Conservation (phyloP, 2,329 filamentous ascomycete genomes). For the Aaosphaeria arxii region DNA sequence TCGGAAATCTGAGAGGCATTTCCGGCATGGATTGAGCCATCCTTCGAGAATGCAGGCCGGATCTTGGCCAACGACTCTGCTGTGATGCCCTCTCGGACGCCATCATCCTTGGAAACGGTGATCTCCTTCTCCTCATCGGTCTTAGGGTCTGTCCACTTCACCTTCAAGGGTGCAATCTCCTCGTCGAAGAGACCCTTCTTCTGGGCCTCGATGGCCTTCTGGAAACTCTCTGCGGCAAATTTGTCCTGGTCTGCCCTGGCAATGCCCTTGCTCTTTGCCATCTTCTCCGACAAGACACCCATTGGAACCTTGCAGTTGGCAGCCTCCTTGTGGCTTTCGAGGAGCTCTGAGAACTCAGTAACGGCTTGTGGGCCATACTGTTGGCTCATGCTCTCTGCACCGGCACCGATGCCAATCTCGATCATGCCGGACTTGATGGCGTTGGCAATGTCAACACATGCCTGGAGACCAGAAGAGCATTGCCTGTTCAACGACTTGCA, state of each 20-base stretch:
- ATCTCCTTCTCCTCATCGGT: conserved; percentile 80
- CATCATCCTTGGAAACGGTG: conserved; percentile 82
- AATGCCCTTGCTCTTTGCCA: conserved; percentile 83
- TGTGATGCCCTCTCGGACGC: conserved; percentile 81
- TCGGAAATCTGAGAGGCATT: conserved; percentile 94
- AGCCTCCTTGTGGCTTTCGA: conserved; percentile 76
- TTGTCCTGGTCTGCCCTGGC: conserved; percentile 73
- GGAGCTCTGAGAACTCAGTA: conserved; percentile 84
- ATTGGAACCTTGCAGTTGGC: conserved; percentile 98
- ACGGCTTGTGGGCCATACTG: conserved; percentile 91
- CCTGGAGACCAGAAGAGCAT: conserved; percentile 90
- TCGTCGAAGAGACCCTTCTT: conserved; percentile 85
- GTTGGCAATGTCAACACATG: conserved; percentile 91
- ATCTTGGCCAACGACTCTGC: conserved; percentile 88
- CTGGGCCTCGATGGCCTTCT: conserved; percentile 85
- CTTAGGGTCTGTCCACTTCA: conserved; percentile 89
- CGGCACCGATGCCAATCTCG: conserved; percentile 88
- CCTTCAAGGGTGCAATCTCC: conserved; percentile 83
- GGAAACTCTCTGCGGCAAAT: conserved; percentile 92
- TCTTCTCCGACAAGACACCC: conserved; percentile 89
- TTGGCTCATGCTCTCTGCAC: conserved; percentile 92
- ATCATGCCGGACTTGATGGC: conserved; percentile 91
- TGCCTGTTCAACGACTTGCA: conserved; percentile 89
- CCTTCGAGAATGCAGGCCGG: conserved; percentile 82
- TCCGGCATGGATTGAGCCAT: conserved; percentile 91